These are phyloP conservation scores for Lodderomyces parapsilosis DNA, from an alignment of 1,139 yeast genomes.

Conservation along the genomic window DNA sequence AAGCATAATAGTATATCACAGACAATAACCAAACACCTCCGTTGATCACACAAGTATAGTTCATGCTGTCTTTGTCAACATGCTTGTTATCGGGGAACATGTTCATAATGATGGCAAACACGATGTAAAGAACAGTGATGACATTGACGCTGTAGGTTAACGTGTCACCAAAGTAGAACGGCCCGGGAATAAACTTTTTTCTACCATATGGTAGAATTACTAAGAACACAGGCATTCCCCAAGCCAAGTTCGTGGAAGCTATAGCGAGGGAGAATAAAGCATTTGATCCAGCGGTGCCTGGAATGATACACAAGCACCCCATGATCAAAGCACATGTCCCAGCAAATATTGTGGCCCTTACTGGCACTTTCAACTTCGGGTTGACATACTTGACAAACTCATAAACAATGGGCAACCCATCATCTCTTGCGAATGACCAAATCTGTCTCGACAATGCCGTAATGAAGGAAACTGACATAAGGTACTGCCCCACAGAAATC, in stretches of 20 bases:
- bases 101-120: slow-evolving; percentile 30
- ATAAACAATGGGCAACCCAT: slow-evolving; percentile 41
- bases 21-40: slow-evolving; percentile 34
- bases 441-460: slow-evolving; percentile 39
- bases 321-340: slow-evolving; percentile 41
- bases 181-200: slow-evolving; percentile 57
- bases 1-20: slow-evolving; percentile 24
- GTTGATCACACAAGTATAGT: slow-evolving; percentile 33
- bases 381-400: slow-evolving; percentile 51
- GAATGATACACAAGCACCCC: slow-evolving; percentile 52
- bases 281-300: slow-evolving; percentile 40
- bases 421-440: slow-evolving; percentile 45
- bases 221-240: slow-evolving; percentile 42
- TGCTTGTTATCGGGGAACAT: slow-evolving; percentile 35
- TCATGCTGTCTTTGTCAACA: slow-evolving; percentile 31
- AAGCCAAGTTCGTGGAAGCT: slow-evolving; percentile 36
- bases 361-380: slow-evolving; percentile 55
- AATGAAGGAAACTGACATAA: slow-evolving; percentile 55
- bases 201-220: slow-evolving; percentile 35
- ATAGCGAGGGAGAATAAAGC: slow-evolving; percentile 53
- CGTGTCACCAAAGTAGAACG: slow-evolving; percentile 56
- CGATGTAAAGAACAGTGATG: slow-evolving; percentile 24
- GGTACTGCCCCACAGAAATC: slow-evolving; percentile 58
- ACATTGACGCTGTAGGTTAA: slow-evolving; percentile 35
- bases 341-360: slow-evolving; percentile 59